These are phyloP conservation scores for Syzygium jambos DNA, from an alignment of 345 rosid genomes.

Conservation along the genomic window DNA sequence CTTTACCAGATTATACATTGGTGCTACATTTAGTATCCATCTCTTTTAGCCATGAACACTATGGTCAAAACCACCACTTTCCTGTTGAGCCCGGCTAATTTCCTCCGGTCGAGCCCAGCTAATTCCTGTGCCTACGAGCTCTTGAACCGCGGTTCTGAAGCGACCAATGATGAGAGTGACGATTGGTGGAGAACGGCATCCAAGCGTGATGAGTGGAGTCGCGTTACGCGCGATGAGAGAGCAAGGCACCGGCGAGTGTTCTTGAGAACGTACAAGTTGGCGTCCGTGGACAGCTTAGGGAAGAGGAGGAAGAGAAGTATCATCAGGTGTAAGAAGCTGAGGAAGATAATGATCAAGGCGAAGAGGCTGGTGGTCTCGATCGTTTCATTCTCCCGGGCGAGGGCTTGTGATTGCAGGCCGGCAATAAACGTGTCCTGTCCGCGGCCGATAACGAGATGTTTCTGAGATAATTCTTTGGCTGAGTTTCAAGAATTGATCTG, in stretches of 20 bases:
- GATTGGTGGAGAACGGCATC: background rate
- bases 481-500: background rate
- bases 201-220: background rate
- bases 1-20: background rate
- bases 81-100: background rate
- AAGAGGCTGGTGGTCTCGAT: constrained; percentile 17
- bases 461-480: background rate
- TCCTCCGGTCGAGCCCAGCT: background rate
- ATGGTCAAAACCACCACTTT: background rate
- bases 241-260: constrained; percentile 41
- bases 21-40: background rate
- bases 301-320: background rate
- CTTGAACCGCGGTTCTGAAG: background rate
- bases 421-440: background rate
- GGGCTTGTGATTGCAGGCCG: constrained; percentile 20
- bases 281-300: constrained; percentile 9
- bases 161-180: background rate
- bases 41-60: background rate
- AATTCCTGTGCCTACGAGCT: background rate
- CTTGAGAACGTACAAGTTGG: constrained; percentile 33
- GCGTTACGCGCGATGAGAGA: constrained; percentile 6
- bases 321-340: background rate
- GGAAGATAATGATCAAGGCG: constrained; percentile 15
- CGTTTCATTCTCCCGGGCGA: constrained; percentile 10
- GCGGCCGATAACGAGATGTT: background rate